Conservation (phyloP, 495 filamentous ascomycete species). For the Lasiosphaeriaceae sp. region DNA sequence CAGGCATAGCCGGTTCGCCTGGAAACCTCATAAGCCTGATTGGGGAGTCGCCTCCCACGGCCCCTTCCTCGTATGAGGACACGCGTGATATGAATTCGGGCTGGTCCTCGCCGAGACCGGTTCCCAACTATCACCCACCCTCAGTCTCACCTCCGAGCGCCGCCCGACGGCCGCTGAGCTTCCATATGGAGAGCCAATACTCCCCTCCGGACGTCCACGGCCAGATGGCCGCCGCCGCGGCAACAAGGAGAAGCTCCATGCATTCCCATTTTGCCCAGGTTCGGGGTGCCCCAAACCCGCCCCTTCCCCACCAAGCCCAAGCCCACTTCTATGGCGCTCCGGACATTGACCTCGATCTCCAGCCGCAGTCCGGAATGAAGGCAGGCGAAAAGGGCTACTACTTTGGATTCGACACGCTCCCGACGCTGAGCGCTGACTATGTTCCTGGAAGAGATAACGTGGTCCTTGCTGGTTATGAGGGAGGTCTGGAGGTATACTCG, state of each 20-base stretch:
- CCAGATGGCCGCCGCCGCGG: slow-evolving; percentile 39
- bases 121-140: slow-evolving; percentile 34
- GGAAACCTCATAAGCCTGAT: slow-evolving; percentile 51
- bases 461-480: slow-evolving; percentile 70
- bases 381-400: slow-evolving; percentile 65
- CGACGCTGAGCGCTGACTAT: slow-evolving; percentile 44
- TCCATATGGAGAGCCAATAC: slow-evolving; percentile 47
- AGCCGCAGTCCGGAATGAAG: slow-evolving; percentile 45
- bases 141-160: slow-evolving; percentile 47
- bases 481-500: slow-evolving; percentile 65
- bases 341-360: slow-evolving; percentile 64
- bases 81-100: slow-evolving; percentile 36
- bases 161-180: slow-evolving; percentile 46
- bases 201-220: slow-evolving; percentile 40
- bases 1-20: slow-evolving; percentile 50
- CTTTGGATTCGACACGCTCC: slow-evolving; percentile 74
- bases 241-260: slow-evolving; percentile 53
- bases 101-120: slow-evolving; percentile 40
- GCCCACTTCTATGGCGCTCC: slow-evolving; percentile 64
- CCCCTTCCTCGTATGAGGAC: slow-evolving; percentile 53
- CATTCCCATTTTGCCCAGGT: slow-evolving; percentile 51
- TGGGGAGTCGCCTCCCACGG: slow-evolving; percentile 51
- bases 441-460: slow-evolving; percentile 59
- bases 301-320: slow-evolving; percentile 77
- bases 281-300: slow-evolving; percentile 51